A percentile compares a stretch with the other conserved stretches of the same genome.
phyloP scores from a whole-genome alignment of 2,329 filamentous ascomycete species.

The Arthrobotrys sinensis region DNA sequence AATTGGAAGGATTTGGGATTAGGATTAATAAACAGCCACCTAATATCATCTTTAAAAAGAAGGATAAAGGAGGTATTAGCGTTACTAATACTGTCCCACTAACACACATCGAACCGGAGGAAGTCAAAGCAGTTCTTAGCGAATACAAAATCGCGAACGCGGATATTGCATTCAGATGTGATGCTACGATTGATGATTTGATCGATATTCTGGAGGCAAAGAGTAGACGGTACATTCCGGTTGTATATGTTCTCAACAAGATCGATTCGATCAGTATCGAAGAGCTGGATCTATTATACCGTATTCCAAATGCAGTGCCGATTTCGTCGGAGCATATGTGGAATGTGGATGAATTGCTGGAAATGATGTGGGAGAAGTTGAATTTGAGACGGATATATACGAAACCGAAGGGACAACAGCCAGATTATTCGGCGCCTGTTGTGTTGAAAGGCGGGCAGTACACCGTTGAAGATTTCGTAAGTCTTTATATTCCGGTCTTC shows the following conservation, averaged over 20 bases:
- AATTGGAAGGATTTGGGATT: slow-evolving; percentile 97
- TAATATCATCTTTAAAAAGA: slow-evolving; percentile 99
- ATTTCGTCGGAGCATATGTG: slow-evolving; percentile 98
- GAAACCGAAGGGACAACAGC: slow-evolving; percentile 94
- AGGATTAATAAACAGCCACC: slow-evolving; percentile 97
- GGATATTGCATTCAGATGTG: slow-evolving; percentile 97
- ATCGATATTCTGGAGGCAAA: slow-evolving; percentile 97
- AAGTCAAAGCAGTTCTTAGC: slow-evolving; percentile 97
- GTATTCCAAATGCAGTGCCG: slow-evolving; percentile 95
- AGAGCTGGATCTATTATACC: slow-evolving; percentile 92
- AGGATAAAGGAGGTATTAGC: slow-evolving; percentile 96
- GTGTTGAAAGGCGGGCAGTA: slow-evolving; percentile 86
- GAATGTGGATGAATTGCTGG: slow-evolving; percentile 97
- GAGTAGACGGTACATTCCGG: slow-evolving; percentile 96
- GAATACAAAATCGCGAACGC: slow-evolving; percentile 97
- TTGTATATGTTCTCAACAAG: slow-evolving; percentile 99
- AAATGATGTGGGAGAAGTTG: slow-evolving; percentile 98
- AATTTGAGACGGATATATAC: slow-evolving; percentile 94
- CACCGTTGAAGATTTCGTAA: slow-evolving; percentile 96
- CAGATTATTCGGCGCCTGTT: slow-evolving; percentile 92
- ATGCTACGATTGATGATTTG: slow-evolving; percentile 95
- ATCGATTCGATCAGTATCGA: slow-evolving; percentile 98
- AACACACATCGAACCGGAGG: slow-evolving; percentile 90
- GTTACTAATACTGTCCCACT: slow-evolving; percentile 95
- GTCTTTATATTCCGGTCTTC: slow-evolving; percentile 70